Evolutionary conservation across 805 yeast genomes (phyloP).

Genomic region (Lipomyces chichibuensis): DNA sequence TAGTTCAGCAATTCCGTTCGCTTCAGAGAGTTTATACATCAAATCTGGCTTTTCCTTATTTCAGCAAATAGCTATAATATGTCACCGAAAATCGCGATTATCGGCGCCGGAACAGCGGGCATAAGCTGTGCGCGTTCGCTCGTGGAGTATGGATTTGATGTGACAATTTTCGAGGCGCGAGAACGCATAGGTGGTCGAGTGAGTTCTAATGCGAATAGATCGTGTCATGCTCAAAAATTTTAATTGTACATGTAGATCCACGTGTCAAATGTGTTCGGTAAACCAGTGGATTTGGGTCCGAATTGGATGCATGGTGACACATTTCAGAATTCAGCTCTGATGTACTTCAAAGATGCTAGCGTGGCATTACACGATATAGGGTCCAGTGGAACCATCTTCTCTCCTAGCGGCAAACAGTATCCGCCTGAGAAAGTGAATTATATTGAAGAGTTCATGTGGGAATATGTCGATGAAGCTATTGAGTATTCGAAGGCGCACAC

Average conservation of each 20-base stretch:
- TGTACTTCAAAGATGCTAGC: conserved; percentile 8
- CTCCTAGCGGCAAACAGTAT: conserved; percentile 25
- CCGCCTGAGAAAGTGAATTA: conserved; percentile 1
- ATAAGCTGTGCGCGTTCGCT: conserved; percentile 42
- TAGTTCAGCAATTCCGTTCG: background rate
- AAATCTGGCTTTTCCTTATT: background rate
- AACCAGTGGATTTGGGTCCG: conserved; percentile 37
- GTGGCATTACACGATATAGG: conserved; percentile 28
- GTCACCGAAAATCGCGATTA: conserved; percentile 31
- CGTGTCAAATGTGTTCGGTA: conserved; percentile 18
- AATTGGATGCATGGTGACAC: conserved; percentile 38
- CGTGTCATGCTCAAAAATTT: background rate
- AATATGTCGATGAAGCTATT: conserved; percentile 36
- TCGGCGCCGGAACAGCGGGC: conserved; percentile 46
- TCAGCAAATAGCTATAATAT: background rate
- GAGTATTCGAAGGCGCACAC: conserved; percentile 28
- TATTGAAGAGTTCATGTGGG: conserved; percentile 30
- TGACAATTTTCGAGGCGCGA: conserved; percentile 42
- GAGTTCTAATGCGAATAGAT: conserved; percentile 2
- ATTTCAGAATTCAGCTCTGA: conserved; percentile 16
- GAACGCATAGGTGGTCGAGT: conserved; percentile 43
- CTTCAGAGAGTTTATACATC: background rate
- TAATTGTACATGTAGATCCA: conserved; percentile 4
- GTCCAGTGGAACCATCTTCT: conserved; percentile 12
- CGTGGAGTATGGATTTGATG: conserved; percentile 32